Percentiles rank a stretch among this genome's conserved stretches.
Evolutionary conservation across 225 moss, liverwort and hornwort species (phyloP).

Genomic region (Takakia lepidozioides): DNA sequence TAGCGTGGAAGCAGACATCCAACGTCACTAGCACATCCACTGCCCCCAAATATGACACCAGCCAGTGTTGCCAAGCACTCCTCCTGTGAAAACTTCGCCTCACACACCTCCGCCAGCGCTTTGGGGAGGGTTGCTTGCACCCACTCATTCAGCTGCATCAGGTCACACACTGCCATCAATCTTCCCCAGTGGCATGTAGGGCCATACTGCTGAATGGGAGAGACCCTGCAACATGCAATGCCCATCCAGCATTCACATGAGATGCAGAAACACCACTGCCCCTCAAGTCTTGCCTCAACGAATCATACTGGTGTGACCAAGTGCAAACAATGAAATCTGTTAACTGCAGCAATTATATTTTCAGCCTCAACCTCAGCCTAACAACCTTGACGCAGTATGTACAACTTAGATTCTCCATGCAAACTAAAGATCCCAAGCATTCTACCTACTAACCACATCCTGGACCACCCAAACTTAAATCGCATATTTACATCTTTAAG

Average conservation of each 20-base stretch:
- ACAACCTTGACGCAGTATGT: no score
- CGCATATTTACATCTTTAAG: no score
- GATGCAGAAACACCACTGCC: slow-evolving; percentile 4
- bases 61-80: slow-evolving; percentile 64
- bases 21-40: slow-evolving; percentile 34
- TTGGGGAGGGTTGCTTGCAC: slow-evolving; percentile 65
- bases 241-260: slow-evolving; percentile 12
- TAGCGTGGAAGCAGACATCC: slow-evolving; percentile 61
- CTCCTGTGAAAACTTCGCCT: slow-evolving; percentile 81
- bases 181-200: slow-evolving; percentile 21
- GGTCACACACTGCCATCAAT: slow-evolving; percentile 56
- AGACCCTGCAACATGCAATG: slow-evolving; percentile 16
- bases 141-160: slow-evolving; percentile 96
- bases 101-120: slow-evolving; percentile 71
- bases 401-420: no score
- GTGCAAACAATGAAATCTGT: no score
- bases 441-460: no score
- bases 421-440: no score
- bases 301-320: no score
- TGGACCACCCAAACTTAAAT: no score
- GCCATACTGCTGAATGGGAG: slow-evolving; percentile 9
- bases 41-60: slow-evolving; percentile 44
- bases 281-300: not conserved
- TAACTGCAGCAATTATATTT: no score
- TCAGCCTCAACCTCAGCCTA: no score